Conservation (phyloP, 495 filamentous ascomycete genomes). For the Neurospora sp. region DNA sequence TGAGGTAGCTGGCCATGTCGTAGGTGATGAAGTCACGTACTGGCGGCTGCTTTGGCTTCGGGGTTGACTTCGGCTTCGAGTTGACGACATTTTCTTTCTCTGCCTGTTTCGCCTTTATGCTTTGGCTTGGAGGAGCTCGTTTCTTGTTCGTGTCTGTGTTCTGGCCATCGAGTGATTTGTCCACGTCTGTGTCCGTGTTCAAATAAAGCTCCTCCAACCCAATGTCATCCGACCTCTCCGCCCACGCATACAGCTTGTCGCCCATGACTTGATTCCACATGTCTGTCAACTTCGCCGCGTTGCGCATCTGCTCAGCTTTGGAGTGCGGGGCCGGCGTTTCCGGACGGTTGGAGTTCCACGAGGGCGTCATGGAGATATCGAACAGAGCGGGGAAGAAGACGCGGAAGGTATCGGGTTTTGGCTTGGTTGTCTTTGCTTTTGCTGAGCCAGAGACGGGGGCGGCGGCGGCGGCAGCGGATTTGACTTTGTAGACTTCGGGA, state of each 20-base stretch:
- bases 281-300: conserved; percentile 22
- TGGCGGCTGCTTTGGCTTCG: not conserved
- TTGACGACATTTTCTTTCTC: not conserved
- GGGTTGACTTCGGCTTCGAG: not conserved
- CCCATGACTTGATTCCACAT: conserved; percentile 24
- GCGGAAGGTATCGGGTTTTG: conserved; percentile 18
- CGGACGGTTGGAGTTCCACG: conserved; percentile 23
- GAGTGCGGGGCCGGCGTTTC: conserved; percentile 16
- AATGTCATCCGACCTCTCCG: not conserved
- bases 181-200: conserved; percentile 4
- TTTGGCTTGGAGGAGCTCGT: not conserved
- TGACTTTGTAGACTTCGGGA: not conserved
- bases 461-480: not conserved
- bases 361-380: conserved; percentile 35
- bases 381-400: conserved; percentile 34
- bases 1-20: conserved; percentile 18
- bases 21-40: conserved; percentile 15
- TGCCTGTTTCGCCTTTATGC: not conserved
- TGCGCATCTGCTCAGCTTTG: conserved; percentile 26
- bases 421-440: not conserved
- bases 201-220: not conserved
- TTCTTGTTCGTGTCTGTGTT: not conserved
- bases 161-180: not conserved
- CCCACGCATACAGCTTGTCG: conserved; percentile 19
- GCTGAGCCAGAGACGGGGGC: not conserved